A percentile compares a stretch with the other conserved stretches of the same genome.
Evolutionary conservation across 768 basidiomycete genomes (phyloP).

Genomic region (Psilocybe azurescens): DNA sequence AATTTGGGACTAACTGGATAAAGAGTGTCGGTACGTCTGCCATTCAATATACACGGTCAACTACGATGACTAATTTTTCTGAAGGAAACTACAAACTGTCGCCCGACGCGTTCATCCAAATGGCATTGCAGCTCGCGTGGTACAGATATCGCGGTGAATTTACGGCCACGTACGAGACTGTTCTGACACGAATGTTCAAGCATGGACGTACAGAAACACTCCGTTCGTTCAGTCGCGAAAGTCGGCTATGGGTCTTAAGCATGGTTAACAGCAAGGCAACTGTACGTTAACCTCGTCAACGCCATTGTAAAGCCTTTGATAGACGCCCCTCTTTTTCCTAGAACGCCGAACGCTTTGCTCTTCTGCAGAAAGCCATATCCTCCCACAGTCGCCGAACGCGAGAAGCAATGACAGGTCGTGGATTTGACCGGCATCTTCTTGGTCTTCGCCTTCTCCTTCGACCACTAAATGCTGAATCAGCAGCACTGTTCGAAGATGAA

Average conservation of each 20-base stretch:
- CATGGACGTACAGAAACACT: slow-evolving; percentile 92
- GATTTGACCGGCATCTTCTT: slow-evolving; percentile 91
- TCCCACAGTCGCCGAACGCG: slow-evolving; percentile 76
- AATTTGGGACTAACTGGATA: slow-evolving; percentile 90
- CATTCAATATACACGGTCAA: not conserved
- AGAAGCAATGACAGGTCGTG: slow-evolving; percentile 79
- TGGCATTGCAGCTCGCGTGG: slow-evolving; percentile 92
- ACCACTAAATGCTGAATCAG: slow-evolving; percentile 55
- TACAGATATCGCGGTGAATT: slow-evolving; percentile 76
- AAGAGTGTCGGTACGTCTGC: slow-evolving; percentile 60
- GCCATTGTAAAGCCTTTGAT: not conserved
- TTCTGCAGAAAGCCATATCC: slow-evolving; percentile 71
- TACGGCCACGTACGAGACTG: slow-evolving; percentile 94
- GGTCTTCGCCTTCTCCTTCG: slow-evolving; percentile 74
- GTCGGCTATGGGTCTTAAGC: slow-evolving; percentile 75
- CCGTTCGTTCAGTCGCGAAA: slow-evolving; percentile 73
- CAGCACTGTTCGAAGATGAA: slow-evolving; percentile 77
- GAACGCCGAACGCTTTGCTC: slow-evolving; percentile 40
- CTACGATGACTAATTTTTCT: not conserved
- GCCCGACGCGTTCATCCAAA: slow-evolving; percentile 90
- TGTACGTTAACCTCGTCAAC: slow-evolving; percentile 37
- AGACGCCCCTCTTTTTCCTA: slow-evolving; percentile 30
- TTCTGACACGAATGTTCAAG: slow-evolving; percentile 84
- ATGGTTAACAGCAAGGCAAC: slow-evolving; percentile 63
- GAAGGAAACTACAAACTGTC: slow-evolving; percentile 43